Percentiles rank a stretch among this genome's conserved stretches.
Conservation (phyloP, 2,329 filamentous ascomycete genomes). For the Botrytis pseudocinerea region DNA sequence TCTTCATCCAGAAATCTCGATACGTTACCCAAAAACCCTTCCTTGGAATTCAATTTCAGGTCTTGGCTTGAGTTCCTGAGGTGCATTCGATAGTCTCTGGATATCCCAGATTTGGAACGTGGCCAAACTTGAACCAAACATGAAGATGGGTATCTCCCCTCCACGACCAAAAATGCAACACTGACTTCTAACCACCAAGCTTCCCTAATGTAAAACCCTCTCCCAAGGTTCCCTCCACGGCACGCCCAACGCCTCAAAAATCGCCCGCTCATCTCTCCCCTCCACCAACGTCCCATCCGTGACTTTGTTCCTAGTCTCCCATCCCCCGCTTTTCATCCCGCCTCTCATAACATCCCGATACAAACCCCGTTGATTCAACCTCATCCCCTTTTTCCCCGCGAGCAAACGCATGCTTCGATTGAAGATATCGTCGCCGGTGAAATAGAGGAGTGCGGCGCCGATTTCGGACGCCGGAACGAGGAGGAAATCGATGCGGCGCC, state of each 20-base stretch:
- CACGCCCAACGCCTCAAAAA: conserved; percentile 81
- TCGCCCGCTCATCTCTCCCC: conserved; percentile 71
- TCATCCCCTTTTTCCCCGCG: conserved; percentile 78
- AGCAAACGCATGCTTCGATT: conserved; percentile 82
- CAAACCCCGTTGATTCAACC: conserved; percentile 80
- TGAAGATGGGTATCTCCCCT: not conserved
- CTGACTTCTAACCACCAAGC: not conserved
- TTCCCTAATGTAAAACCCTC: conserved; percentile 61
- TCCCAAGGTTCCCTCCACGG: conserved; percentile 78
- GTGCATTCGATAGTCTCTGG: not conserved
- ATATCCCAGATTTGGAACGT: not conserved
- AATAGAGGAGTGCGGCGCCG: conserved; percentile 88
- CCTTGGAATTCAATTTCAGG: not conserved
- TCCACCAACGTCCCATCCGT: conserved; percentile 72
- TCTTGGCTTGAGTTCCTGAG: not conserved
- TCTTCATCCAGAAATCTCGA: not conserved
- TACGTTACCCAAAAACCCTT: not conserved
- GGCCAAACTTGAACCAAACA: not conserved
- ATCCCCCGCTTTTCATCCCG: conserved; percentile 47
- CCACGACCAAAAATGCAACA: not conserved
- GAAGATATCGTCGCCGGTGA: conserved; percentile 94
- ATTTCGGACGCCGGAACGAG: conserved; percentile 77
- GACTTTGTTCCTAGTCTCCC: conserved; percentile 55
- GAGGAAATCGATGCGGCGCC: conserved; percentile 83
- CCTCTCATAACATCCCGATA: conserved; percentile 70